Base-by-base conservation (phyloP, 2,329 filamentous ascomycete genomes). In the Colletotrichum filicis region DNA sequence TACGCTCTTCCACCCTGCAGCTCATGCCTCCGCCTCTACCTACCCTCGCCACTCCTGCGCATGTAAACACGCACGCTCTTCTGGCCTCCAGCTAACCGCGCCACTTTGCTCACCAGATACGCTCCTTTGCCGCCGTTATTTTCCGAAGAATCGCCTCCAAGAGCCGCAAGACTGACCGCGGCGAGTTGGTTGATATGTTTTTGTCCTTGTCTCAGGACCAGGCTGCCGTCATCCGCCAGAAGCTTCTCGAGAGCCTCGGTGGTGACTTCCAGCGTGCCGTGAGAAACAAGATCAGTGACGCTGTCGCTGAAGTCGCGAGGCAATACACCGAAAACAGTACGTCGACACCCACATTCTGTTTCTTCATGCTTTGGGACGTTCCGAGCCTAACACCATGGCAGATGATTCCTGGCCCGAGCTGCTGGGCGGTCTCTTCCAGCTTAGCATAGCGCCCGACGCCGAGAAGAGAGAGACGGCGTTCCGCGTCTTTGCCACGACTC, bases 271-370 rank as follows among this genome's bases (percentile, higher is more conserved):
- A 93, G 74, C 89, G 92, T 74, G 87, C 90, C 52, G 94, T 98
- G 59, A 90, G 97, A 79, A 97, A 98, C 86, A 99, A 99, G 84
- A 94, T 98, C 80, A 97, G 95, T 78, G 97, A 99, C 84, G 95
- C 96, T n/a, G 94, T 98, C 74, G 97, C 97, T 28, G 97, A 99
- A 84, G 89, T 99, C 74, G 97, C 96, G 57, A 92, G 97, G 79
- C 95, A 99, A 85, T 98, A 98, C 84, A 93, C 94, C 57, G 97
- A 98, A 79, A 95, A 93, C 79, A 92, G 95, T 97, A 88, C 82
- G 92, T 86, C 69, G 46, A 22, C 79, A 53, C 66, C 52, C 24
- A 46, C 30, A 37, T 52, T 16, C 12, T 22, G n/a, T 37, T 30
- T 12, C 37, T 52, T 22, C 30, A 28, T 28, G 32, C 26, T 28